Evolutionary conservation across 305 asterid species (phyloP).

Genomic region (Fraxinus angustifolia): DNA sequence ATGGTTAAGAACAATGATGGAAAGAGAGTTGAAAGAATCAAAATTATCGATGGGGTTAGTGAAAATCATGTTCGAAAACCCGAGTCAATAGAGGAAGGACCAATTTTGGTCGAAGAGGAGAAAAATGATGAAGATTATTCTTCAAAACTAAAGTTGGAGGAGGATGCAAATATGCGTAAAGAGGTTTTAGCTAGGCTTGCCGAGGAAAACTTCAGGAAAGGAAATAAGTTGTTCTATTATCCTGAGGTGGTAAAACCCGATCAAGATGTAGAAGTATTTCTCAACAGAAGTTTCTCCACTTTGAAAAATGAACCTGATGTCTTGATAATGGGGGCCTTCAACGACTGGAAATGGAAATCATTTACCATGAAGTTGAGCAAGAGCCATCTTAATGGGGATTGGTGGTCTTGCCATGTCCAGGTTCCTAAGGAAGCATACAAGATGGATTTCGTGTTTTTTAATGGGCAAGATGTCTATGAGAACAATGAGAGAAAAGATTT

Average conservation of each 20-base stretch:
- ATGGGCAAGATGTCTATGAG: conserved; percentile 80
- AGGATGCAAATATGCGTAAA: conserved; percentile 44
- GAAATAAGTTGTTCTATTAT: conserved; percentile 63
- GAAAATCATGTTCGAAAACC: conserved; percentile 26
- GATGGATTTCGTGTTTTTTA: conserved; percentile 81
- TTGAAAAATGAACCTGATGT: conserved; percentile 67
- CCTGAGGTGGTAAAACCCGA: conserved; percentile 76
- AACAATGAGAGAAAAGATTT: conserved; percentile 78
- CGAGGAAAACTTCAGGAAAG: conserved; percentile 54
- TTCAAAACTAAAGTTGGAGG: conserved; percentile 58
- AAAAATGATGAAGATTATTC: conserved; percentile 32
- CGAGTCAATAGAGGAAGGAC: conserved; percentile 28
- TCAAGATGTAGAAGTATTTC: conserved; percentile 64
- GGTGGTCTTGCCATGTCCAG: conserved; percentile 88
- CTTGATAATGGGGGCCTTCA: conserved; percentile 83
- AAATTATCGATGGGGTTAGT: conserved; percentile 13
- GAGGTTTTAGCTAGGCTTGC: conserved; percentile 65
- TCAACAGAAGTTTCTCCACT: conserved; percentile 72
- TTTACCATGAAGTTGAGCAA: conserved; percentile 63
- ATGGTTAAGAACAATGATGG: conserved; percentile 5
- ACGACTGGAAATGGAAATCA: conserved; percentile 86
- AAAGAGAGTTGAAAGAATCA: conserved; percentile 21
- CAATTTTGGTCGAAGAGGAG: conserved; percentile 21
- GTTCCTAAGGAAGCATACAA: conserved; percentile 93
- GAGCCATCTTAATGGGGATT: conserved; percentile 70